Base-by-base conservation (phyloP, 2,329 filamentous ascomycete genomes). In the Epichloe aotearoae region DNA sequence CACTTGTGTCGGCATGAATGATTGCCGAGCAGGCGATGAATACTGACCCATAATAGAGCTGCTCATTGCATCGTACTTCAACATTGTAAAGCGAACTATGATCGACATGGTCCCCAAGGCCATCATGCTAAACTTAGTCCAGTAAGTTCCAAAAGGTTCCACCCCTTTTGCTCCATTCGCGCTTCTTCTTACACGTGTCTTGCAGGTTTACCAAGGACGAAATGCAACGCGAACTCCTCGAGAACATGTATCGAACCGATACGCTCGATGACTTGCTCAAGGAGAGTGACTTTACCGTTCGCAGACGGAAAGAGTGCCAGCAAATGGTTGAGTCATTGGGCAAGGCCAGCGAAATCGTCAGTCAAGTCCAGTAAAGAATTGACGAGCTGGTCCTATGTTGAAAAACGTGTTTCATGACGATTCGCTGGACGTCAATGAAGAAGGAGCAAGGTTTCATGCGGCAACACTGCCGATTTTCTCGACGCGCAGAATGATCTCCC, bases 91-190 rank as follows among this genome's bases (percentile, higher is more conserved):
- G 74, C 80, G 93, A 59, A 98, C 94, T 54, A 94, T 98, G 89
- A 96, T 97, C 58, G 93, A 98, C 64, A 98, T 98, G 93, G 93
- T 98, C 5, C 93, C 93, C 59, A 98, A 98, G 73, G 93, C 93
- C 40, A 94, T 98, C 65, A 98, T 98, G 93, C 79, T 97, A 58
- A 96, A 80, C 60, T 84, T 98, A 44, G 93, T 98, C 48, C 84
- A 91, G 86, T 95, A 82, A 67, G 88, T 83, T 33, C 12, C 11
- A 5, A 14, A 8, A 3, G 39, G 14, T 33, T 14, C 39, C 15
- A 30, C 15, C 19, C 2, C 8, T 6, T 37, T 30, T 42, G 14
- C 4, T 4, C 10, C 10, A 17, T 26, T 37, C 14, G 6, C 20
- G n/a, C 15, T 19, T 26, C 23, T 26, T 17, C 17, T 50, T 2